Conservation (phyloP, 1,139 yeast genomes). For the Suhomyces yuchorum region DNA sequence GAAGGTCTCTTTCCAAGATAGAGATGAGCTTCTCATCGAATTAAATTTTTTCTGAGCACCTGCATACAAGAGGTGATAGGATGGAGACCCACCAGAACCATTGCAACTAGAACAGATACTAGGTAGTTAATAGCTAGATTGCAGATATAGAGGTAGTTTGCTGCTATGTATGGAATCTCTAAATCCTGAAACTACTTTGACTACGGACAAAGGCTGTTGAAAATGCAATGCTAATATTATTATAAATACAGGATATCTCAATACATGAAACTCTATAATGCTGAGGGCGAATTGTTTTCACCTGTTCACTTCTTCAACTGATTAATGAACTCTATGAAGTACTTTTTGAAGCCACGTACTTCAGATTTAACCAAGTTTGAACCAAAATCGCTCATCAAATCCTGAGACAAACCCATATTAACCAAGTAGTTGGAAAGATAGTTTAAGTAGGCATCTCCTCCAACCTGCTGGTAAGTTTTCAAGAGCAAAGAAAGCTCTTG, state of each 20-base stretch:
- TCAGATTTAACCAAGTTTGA: constrained; percentile 55
- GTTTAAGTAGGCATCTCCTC: constrained; percentile 45
- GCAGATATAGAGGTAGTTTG: too few relatives aligned
- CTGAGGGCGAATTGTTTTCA: constrained; percentile 1
- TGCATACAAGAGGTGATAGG: neutral
- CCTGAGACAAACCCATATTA: constrained; percentile 61
- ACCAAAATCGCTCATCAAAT: constrained; percentile 58
- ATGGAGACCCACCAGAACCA: too few relatives aligned
- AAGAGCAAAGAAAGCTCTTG: constrained; percentile 75
- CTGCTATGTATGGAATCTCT: too few relatives aligned
- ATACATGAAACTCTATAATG: constrained; percentile 12
- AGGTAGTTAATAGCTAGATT: too few relatives aligned
- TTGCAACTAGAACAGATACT: too few relatives aligned
- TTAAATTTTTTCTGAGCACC: constrained; percentile 9
- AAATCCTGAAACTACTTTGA: too few relatives aligned
- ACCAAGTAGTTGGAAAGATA: constrained; percentile 58
- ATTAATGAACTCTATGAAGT: constrained; percentile 58
- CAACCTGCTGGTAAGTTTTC: constrained; percentile 55
- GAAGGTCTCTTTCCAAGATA: neutral
- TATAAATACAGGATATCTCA: constrained; percentile 11
- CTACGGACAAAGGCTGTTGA: too few relatives aligned
- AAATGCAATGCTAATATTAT: constrained; percentile 10
- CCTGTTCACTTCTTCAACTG: constrained; percentile 37
- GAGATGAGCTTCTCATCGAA: constrained; percentile 5
- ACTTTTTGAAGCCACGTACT: constrained; percentile 64